phyloP scores from a whole-genome alignment of 2,329 filamentous ascomycete genomes.

The Chaetomiaceae sp. region DNA sequence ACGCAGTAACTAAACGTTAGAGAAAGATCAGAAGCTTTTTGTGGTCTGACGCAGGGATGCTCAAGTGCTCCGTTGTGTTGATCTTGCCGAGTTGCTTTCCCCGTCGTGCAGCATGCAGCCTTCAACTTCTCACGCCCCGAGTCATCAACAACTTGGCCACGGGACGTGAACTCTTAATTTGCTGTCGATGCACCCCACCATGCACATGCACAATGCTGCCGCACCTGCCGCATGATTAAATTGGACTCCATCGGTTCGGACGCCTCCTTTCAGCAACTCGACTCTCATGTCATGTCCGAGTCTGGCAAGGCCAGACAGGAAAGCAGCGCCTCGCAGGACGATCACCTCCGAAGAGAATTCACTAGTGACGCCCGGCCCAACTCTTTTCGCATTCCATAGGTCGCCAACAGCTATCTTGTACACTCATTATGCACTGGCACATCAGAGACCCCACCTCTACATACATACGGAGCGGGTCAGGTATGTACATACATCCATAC shows the following conservation, averaged over 20 bases:
- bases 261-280: not conserved
- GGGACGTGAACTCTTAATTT: not conserved
- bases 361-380: conserved; percentile 2
- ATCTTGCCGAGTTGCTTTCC: no score
- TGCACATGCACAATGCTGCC: conserved; percentile 16
- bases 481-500: no score
- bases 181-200: conserved; percentile 16
- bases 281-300: no score
- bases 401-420: no score
- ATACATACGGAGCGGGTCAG: no score
- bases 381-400: no score
- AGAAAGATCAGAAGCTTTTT: not conserved
- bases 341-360: not conserved
- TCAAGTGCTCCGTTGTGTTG: no score
- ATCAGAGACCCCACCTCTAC: no score
- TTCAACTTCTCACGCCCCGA: not conserved
- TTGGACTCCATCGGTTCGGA: conserved; percentile 1
- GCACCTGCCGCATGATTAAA: conserved; percentile 23
- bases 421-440: no score
- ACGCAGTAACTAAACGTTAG: no score
- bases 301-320: conserved; percentile 9
- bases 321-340: conserved; percentile 5
- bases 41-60: conserved; percentile 4
- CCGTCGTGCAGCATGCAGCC: not conserved
- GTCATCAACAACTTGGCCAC: not conserved